A percentile compares a stretch with the other conserved stretches of the same genome.
These are phyloP conservation scores for Pestalotiopsis sp. DNA, from an alignment of 2,329 filamentous ascomycete species.

Conservation along the genomic window DNA sequence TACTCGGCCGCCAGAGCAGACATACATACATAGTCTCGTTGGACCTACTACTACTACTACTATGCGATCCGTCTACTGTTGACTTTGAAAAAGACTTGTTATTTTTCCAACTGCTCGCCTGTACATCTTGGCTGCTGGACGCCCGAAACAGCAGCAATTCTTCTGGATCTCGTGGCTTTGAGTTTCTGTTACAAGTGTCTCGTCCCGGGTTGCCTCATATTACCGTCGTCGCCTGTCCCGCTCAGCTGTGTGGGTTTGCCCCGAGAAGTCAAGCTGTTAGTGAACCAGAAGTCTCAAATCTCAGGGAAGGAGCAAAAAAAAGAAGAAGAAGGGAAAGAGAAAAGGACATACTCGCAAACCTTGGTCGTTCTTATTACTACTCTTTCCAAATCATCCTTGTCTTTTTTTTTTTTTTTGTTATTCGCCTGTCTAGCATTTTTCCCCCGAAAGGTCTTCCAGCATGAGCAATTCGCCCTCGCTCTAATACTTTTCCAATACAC, in stretches of 20 bases:
- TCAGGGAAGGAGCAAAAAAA: neutral
- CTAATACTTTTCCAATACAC: neutral
- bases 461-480: neutral
- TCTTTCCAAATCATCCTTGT: neutral
- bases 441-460: neutral
- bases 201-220: neutral
- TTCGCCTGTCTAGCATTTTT: neutral
- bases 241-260: neutral
- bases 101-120: neutral
- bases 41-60: no score
- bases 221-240: constrained; percentile 3
- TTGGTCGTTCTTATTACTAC: neutral
- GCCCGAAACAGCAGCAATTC: neutral
- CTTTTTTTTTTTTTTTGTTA: neutral
- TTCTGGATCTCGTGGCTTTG: neutral
- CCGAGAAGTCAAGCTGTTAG: neutral
- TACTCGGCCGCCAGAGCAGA: neutral
- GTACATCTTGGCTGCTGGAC: neutral
- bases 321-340: neutral
- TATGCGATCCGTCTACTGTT: neutral
- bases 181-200: neutral
- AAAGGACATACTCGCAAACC: neutral
- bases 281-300: neutral
- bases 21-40: neutral
- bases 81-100: neutral